phyloP scores from a whole-genome alignment of 2,329 filamentous ascomycete genomes.

The Chrysoporthe deuterocubensis region DNA sequence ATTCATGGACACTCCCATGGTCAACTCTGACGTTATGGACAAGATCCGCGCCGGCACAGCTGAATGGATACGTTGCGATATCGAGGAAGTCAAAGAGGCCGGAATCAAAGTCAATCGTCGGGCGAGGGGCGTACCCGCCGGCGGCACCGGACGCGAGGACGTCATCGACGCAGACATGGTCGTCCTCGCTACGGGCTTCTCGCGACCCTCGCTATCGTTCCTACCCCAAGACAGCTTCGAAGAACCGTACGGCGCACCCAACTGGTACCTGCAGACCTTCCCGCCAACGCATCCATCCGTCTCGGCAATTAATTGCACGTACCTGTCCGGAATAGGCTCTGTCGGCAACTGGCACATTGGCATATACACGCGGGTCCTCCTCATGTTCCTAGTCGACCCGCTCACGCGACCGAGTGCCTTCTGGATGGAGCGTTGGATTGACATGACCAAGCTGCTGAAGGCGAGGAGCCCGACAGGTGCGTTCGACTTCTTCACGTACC shows the following conservation, averaged over 20 bases:
- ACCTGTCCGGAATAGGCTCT: constrained; percentile 77
- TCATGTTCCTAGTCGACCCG: constrained; percentile 85
- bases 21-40: constrained; percentile 80
- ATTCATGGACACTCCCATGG: constrained; percentile 87
- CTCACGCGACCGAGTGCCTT: constrained; percentile 70
- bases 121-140: constrained; percentile 72
- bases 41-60: constrained; percentile 73
- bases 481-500: constrained; percentile 89
- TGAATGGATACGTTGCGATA: constrained; percentile 82
- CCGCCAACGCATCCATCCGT: constrained; percentile 74
- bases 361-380: constrained; percentile 82
- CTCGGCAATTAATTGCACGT: constrained; percentile 83
- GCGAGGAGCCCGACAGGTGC: constrained; percentile 70
- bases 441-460: constrained; percentile 78
- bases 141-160: constrained; percentile 71
- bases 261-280: constrained; percentile 89
- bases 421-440: constrained; percentile 87
- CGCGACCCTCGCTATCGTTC: constrained; percentile 74
- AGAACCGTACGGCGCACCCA: constrained; percentile 76
- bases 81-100: constrained; percentile 64
- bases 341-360: constrained; percentile 90
- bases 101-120: constrained; percentile 75
- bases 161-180: constrained; percentile 74
- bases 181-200: constrained; percentile 83
- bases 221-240: constrained; percentile 74